Evolutionary conservation across 768 basidiomycete genomes (phyloP).

Genomic region (Trichaptum fuscoviolaceum): DNA sequence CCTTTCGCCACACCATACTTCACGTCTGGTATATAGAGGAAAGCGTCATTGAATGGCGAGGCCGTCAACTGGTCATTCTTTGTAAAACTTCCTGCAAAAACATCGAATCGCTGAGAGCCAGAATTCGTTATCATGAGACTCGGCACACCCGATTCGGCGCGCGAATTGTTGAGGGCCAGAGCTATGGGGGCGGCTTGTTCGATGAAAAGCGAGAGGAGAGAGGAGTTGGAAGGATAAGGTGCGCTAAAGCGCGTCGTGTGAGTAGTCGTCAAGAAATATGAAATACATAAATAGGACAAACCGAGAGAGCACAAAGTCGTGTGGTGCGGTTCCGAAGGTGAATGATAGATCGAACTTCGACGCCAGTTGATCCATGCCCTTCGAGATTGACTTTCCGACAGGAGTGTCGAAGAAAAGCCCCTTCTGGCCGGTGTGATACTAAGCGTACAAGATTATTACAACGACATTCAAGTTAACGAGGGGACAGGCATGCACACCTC

Average conservation of each 20-base stretch:
- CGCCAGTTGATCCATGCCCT: slow-evolving; percentile 15
- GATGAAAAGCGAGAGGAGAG: slow-evolving; percentile 30
- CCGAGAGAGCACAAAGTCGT: slow-evolving; percentile 33
- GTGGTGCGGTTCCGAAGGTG: slow-evolving; percentile 32
- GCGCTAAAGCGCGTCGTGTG: neutral
- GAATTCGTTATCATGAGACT: slow-evolving; percentile 18
- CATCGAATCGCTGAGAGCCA: slow-evolving; percentile 17
- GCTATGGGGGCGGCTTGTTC: slow-evolving; percentile 12
- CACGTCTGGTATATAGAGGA: slow-evolving; percentile 18
- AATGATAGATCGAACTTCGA: slow-evolving; percentile 30
- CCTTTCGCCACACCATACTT: slow-evolving; percentile 15
- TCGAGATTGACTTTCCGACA: slow-evolving; percentile 17
- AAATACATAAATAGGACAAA: neutral
- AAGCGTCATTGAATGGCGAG: slow-evolving; percentile 30
- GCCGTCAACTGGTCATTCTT: slow-evolving; percentile 29
- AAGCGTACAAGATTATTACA: slow-evolving; percentile 15
- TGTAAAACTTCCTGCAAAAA: slow-evolving; percentile 26
- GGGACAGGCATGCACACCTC: slow-evolving; percentile 19
- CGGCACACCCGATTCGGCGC: slow-evolving; percentile 15
- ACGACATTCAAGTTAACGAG: neutral
- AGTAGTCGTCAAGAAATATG: neutral
- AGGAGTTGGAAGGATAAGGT: slow-evolving; percentile 14
- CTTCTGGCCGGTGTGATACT: slow-evolving; percentile 26
- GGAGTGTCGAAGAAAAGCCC: slow-evolving; percentile 25
- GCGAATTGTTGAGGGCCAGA: slow-evolving; percentile 11